Percentiles rank a stretch among this genome's conserved stretches.
phyloP scores from a whole-genome alignment of 2,329 filamentous ascomycete species.

The Fusarium anthophilum region DNA sequence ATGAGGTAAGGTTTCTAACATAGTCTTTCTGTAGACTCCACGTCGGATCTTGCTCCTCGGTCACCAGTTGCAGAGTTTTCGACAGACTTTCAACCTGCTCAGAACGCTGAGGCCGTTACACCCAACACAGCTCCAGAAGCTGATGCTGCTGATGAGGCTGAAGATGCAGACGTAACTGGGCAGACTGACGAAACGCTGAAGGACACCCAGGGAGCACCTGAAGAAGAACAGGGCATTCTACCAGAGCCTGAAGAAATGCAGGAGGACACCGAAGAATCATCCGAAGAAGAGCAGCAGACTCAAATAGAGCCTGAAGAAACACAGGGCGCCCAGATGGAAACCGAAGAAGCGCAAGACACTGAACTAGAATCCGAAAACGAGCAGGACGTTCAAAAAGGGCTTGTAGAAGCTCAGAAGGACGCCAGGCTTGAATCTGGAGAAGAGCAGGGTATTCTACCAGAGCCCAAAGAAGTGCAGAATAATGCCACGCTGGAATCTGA shows the following conservation, averaged over 20 bases:
- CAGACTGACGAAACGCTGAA: neutral
- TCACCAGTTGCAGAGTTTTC: neutral
- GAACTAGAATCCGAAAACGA: neutral
- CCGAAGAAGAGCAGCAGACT: neutral
- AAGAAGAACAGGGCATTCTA: neutral
- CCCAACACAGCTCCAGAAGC: neutral
- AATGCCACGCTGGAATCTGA: too few species aligned
- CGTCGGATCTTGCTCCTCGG: neutral
- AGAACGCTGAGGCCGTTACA: neutral
- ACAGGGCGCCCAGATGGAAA: neutral
- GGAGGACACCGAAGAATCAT: neutral
- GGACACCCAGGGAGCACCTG: too few species aligned
- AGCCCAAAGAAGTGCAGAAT: neutral
- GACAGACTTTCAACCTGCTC: neutral
- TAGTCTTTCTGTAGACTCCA: neutral
- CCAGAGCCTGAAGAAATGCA: neutral
- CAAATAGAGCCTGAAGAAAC: neutral
- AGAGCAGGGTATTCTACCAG: neutral
- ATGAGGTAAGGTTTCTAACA: neutral
- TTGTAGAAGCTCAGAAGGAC: neutral
- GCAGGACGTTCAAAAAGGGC: neutral
- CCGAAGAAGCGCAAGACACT: neutral
- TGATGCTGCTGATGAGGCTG: neutral
- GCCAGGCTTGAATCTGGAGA: neutral
- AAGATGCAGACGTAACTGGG: neutral